phyloP scores from a whole-genome alignment of 352 stramenopile species.

The Plasmopara viticola region DNA sequence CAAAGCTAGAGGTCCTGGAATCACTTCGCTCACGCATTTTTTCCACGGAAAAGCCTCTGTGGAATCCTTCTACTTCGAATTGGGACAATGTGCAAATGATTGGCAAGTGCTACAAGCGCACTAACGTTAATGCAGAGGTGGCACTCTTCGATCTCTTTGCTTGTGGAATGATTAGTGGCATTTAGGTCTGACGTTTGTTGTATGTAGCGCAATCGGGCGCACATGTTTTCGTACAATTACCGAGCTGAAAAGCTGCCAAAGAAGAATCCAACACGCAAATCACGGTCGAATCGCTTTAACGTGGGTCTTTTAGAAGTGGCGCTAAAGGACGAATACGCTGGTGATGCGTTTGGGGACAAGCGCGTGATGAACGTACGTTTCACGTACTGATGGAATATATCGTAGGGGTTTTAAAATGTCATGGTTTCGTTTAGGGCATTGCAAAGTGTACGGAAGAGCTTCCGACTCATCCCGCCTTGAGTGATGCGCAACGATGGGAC shows the following conservation, averaged over 20 bases:
- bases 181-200: background rate
- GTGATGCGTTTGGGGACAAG: conserved; percentile 61
- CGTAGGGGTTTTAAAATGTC: too few relatives aligned
- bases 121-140: conserved; percentile 67
- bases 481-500: conserved; percentile 58
- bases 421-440: conserved; percentile 33
- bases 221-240: conserved; percentile 86
- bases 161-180: conserved; percentile 2
- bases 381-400: background rate
- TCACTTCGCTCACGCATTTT: conserved; percentile 57
- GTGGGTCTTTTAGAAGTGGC: conserved; percentile 67
- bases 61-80: conserved; percentile 62
- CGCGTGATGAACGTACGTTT: conserved; percentile 51
- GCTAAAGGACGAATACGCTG: conserved; percentile 51
- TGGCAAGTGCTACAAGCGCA: conserved; percentile 72
- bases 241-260: conserved; percentile 77
- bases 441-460: conserved; percentile 72
- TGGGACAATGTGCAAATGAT: conserved; percentile 69
- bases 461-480: conserved; percentile 60
- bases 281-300: conserved; percentile 76
- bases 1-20: conserved; percentile 60
- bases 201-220: conserved; percentile 51
- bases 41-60: conserved; percentile 43
- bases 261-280: conserved; percentile 66
- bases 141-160: background rate